A percentile compares a stretch with the other conserved stretches of the same genome.
phyloP scores from a whole-genome alignment of 2,329 filamentous ascomycete genomes.

The Ophiosphaerella narmari region DNA sequence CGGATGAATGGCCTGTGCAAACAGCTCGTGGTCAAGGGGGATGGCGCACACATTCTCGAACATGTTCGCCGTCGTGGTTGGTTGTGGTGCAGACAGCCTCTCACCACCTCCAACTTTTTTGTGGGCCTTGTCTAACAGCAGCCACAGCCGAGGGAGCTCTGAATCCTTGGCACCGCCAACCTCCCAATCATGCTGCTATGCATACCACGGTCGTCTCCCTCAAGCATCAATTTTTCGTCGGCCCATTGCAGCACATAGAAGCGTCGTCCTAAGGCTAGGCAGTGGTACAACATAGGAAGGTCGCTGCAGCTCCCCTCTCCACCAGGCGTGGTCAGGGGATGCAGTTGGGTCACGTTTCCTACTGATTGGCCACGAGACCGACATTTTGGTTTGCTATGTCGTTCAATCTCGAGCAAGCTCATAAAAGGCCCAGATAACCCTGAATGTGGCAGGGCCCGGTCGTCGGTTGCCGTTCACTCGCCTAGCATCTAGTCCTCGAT shows the following conservation, averaged over 20 bases:
- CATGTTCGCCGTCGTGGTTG: slow-evolving; percentile 56
- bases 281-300: slow-evolving; percentile 9
- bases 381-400: background rate
- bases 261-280: background rate
- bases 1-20: slow-evolving; percentile 86
- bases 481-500: background rate
- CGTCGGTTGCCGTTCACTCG: background rate
- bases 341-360: slow-evolving; percentile 28
- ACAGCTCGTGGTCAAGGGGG: slow-evolving; percentile 83
- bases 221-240: too few relatives aligned
- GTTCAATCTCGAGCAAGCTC: background rate
- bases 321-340: slow-evolving; percentile 7
- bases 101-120: slow-evolving; percentile 26
- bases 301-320: background rate
- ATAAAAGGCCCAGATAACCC: background rate
- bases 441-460: background rate
- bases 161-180: slow-evolving; percentile 12
- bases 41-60: slow-evolving; percentile 92
- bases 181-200: slow-evolving; percentile 4
- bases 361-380: slow-evolving; percentile 26
- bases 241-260: too few relatives aligned
- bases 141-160: slow-evolving; percentile 13
- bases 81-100: slow-evolving; percentile 1
- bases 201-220: slow-evolving; percentile 1
- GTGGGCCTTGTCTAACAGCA: slow-evolving; percentile 24